Evolutionary conservation across 805 yeast genomes (phyloP).

Genomic region (Metschnikowia sp.): DNA sequence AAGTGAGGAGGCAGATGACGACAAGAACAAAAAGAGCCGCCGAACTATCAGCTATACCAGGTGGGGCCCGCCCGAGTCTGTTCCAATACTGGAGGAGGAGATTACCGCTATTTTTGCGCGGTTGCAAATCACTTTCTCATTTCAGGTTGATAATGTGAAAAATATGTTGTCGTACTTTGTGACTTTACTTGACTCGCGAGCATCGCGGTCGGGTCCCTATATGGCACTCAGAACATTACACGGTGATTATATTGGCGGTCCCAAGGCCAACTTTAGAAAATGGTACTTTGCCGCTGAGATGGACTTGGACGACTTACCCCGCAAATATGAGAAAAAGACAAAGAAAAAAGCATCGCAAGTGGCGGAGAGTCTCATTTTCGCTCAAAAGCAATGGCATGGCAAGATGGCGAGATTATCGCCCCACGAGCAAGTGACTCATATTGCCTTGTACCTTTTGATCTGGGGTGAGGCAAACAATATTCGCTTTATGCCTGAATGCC

Average conservation of each 20-base stretch:
- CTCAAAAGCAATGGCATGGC: slow-evolving; percentile 49
- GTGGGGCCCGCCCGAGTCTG: slow-evolving; percentile 42
- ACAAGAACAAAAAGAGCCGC: not conserved
- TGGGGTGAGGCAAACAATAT: slow-evolving; percentile 93
- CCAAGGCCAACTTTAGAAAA: slow-evolving; percentile 61
- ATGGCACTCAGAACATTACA: slow-evolving; percentile 60
- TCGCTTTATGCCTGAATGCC: slow-evolving; percentile 85
- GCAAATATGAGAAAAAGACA: slow-evolving; percentile 16
- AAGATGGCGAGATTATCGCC: slow-evolving; percentile 50
- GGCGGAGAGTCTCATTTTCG: slow-evolving; percentile 9
- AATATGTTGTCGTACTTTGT: slow-evolving; percentile 53
- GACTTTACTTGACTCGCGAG: slow-evolving; percentile 23
- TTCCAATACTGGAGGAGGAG: slow-evolving; percentile 50
- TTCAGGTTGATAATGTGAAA: slow-evolving; percentile 60
- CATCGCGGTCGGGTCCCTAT: slow-evolving; percentile 58
- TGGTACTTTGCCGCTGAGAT: slow-evolving; percentile 77
- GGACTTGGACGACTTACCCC: slow-evolving; percentile 40
- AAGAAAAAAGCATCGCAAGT: not conserved
- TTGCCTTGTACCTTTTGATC: slow-evolving; percentile 65
- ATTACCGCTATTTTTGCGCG: slow-evolving; percentile 56
- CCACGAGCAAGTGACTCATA: slow-evolving; percentile 55
- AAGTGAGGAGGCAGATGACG: slow-evolving; percentile 2
- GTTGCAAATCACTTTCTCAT: slow-evolving; percentile 57
- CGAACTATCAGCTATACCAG: slow-evolving; percentile 38
- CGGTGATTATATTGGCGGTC: slow-evolving; percentile 74